Evolutionary conservation across 2,329 filamentous ascomycete genomes (phyloP).

Genomic region (Aspergillus chevalieri): DNA sequence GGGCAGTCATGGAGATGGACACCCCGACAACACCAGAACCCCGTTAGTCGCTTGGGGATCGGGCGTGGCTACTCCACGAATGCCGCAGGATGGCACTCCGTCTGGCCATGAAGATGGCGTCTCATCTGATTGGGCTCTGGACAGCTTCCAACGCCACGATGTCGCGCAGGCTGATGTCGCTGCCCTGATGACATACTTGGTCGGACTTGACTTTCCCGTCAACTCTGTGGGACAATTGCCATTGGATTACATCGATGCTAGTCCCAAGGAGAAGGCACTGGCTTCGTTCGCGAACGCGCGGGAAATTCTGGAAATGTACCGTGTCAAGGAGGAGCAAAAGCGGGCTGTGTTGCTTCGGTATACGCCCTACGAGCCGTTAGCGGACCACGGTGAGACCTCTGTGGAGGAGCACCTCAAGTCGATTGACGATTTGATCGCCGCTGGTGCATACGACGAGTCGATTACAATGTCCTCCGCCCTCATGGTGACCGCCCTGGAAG

Average conservation of each 20-base stretch:
- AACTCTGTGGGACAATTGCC: constrained; percentile 95
- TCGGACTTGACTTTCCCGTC: constrained; percentile 81
- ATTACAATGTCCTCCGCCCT: constrained; percentile 72
- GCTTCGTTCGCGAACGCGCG: constrained; percentile 78
- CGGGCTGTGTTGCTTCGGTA: constrained; percentile 69
- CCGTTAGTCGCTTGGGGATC: constrained; percentile 91
- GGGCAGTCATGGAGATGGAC: constrained; percentile 97
- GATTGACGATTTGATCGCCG: constrained; percentile 63
- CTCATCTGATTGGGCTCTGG: constrained; percentile 80
- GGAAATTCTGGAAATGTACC: constrained; percentile 91
- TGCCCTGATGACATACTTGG: constrained; percentile 88
- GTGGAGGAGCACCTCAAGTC: constrained; percentile 61
- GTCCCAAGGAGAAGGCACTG: constrained; percentile 69
- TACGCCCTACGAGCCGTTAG: constrained; percentile 66
- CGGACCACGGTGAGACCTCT: constrained; percentile 52
- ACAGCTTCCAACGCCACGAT: constrained; percentile 77
- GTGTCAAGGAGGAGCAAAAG: constrained; percentile 85
- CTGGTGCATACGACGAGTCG: constrained; percentile 64
- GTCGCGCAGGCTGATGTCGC: constrained; percentile 92
- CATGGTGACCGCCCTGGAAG: constrained; percentile 70
- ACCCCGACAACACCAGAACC: constrained; percentile 93
- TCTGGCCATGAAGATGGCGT: constrained; percentile 82
- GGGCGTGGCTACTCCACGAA: constrained; percentile 70
- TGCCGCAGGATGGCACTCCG: constrained; percentile 51
- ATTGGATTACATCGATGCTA: constrained; percentile 69